Base-by-base conservation (phyloP, 768 basidiomycete species). In the Agaricus subrufescens region DNA sequence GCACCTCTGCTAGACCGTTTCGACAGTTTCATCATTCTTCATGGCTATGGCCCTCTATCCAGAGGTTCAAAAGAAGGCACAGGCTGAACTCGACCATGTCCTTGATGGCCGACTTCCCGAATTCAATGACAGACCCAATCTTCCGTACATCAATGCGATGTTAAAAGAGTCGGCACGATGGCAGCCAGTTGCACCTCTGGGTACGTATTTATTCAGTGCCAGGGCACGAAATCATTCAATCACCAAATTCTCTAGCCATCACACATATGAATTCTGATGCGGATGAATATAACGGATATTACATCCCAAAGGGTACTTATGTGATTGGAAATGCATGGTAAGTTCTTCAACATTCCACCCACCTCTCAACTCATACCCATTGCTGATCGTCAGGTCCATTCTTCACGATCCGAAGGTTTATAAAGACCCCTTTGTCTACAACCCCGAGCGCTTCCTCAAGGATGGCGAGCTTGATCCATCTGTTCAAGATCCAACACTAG, bases 131-230 rank as follows among this genome's bases (percentile, higher is more conserved):
- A 19, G 19, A 19, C 19, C 19, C 19, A 19, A 19, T 19, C 19
- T 19, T 19, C 19, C 19, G 19, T 19, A 19, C 19, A 19, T 19
- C 19, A 19, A 19, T 19, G 19, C 19, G 66, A 52, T 72, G 12
- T 63, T 75, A 37, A 72, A 69, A 53, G 75, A 77, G 58, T 60
- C 69, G 0, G 58, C 71, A 30, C 60, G 74, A 19, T 73, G 72
- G 72, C 63, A 68, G 34, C 62, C 63, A 29, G 61, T 69, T 3
- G 61, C 61, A 0, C 73, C 73, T 1, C 47, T 71, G 9, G 54
- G 61, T 58, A 45, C 7, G 59, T 53, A 19, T 19, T 19, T 19
- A 19, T 19, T 19, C 19, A 19, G 19, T 19, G 19, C 19, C 19
- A 19, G 19, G 19, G 19, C 19, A 19, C 19, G 19, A 19, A 19